Evolutionary conservation across 2,329 filamentous ascomycete genomes (phyloP).

Genomic region (Zymoseptoria brevis): DNA sequence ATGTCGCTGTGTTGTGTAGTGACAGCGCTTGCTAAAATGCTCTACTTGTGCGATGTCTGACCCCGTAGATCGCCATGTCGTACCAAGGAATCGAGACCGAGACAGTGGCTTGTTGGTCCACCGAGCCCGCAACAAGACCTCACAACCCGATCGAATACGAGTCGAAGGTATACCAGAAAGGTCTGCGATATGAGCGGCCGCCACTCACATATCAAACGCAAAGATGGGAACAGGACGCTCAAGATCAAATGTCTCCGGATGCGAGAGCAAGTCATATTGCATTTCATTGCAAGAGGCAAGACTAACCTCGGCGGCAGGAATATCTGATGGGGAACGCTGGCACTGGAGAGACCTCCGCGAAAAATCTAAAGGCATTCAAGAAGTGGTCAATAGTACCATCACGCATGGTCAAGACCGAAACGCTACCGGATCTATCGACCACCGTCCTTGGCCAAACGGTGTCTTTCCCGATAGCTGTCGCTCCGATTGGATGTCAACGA

Average conservation of each 20-base stretch:
- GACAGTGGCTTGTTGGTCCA: conserved; percentile 3
- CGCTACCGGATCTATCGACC: conserved; percentile 12
- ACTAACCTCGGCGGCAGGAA: conserved; percentile 10
- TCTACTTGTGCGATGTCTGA: background rate
- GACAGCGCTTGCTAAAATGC: too few relatives aligned
- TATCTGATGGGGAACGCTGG: conserved; percentile 31
- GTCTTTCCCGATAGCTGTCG: conserved; percentile 49
- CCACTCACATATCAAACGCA: conserved; percentile 29
- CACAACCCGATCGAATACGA: conserved; percentile 22
- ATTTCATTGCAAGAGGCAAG: background rate
- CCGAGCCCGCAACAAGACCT: background rate
- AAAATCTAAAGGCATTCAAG: conserved; percentile 10
- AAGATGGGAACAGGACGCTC: conserved; percentile 24
- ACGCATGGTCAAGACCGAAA: conserved; percentile 8
- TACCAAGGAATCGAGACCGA: background rate
- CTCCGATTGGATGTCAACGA: conserved; percentile 59
- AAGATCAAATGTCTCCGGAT: conserved; percentile 24
- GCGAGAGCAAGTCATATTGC: conserved; percentile 10
- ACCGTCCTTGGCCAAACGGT: conserved; percentile 15
- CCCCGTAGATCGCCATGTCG: background rate
- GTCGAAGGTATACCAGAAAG: conserved; percentile 26
- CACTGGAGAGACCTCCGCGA: conserved; percentile 25
- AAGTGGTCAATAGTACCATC: conserved; percentile 15
- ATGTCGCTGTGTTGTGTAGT: too few relatives aligned
- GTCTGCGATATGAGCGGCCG: conserved; percentile 28